Base-by-base conservation (phyloP, 805 yeast species). In the Lipomyces orientalis region DNA sequence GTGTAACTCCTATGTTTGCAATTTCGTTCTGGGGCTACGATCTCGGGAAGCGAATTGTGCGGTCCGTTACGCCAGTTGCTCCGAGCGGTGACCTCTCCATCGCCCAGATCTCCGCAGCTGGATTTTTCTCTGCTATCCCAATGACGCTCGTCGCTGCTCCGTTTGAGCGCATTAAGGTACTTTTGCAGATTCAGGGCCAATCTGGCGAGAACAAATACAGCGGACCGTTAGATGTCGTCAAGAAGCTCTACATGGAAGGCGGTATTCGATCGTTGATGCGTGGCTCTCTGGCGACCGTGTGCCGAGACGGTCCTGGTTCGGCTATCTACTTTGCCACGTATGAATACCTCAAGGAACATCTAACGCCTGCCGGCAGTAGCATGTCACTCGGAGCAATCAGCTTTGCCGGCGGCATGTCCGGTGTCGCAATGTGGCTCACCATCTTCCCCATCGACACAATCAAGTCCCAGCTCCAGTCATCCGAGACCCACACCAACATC, bases 11-110 rank as follows among this genome's bases (percentile, higher is more conserved):
- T 35, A 95, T 94, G 91, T 95, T 95, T 82, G 98, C 98, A 1
- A 95, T 95, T 31, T 90, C 97, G 1, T 94, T 94, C 81, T 94
- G 99, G 98, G 98, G 98, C 76, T 94, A 95, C 79, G 98, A 93
- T 76, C 83, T 91, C 62, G 98, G 98, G 70, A 93, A 92, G 80
- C 87, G 86, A 70, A 66, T 94, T 2, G 96, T 93, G 2, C 73
- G 85, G 0, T 71, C 78, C 2, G 79, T 75, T 14, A 56, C 83
- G 6, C 74, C 76, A 9, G 73, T 77, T 7, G 72, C 76, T 3
- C 79, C 81, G 37, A 73, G 78, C 19, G 76, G 79, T 0, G 77
- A 79, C 29, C 84, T 94, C 71, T 78, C 90, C 10, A 86, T 89
- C 69, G 84, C 81, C 0, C 91, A 93, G 75, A 88, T 90, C 68